These are phyloP conservation scores for Ailanthus altissimus DNA, from an alignment of 345 rosid species.

Conservation along the genomic window DNA sequence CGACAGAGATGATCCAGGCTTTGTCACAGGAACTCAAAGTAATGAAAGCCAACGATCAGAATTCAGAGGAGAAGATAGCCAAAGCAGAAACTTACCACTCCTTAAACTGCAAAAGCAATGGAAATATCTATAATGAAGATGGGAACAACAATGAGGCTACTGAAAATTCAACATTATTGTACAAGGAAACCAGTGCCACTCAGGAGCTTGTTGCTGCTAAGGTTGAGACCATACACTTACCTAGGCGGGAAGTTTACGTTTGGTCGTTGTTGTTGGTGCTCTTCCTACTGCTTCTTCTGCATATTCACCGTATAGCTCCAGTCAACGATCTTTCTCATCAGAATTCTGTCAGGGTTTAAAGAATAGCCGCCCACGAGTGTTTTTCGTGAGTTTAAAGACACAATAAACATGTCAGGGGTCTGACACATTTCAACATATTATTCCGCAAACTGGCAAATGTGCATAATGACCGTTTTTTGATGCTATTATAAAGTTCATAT, in stretches of 20 bases:
- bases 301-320: slow-evolving; percentile 12
- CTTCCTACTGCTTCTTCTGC: slow-evolving; percentile 26
- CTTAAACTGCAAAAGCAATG: slow-evolving; percentile 10
- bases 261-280: slow-evolving; percentile 16
- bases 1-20: slow-evolving; percentile 36
- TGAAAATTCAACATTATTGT: background rate
- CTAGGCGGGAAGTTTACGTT: slow-evolving; percentile 21
- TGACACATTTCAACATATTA: background rate
- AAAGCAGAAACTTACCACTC: background rate
- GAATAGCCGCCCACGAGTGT: background rate
- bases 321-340: background rate
- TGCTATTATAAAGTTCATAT: background rate
- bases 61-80: slow-evolving; percentile 16
- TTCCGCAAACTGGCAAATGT: background rate
- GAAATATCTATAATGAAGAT: background rate
- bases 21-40: slow-evolving; percentile 25
- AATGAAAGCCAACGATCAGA: slow-evolving; percentile 7
- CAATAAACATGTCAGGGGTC: background rate
- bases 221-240: slow-evolving; percentile 8
- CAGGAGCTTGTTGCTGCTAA: slow-evolving; percentile 10
- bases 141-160: background rate
- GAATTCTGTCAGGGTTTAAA: background rate
- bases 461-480: background rate
- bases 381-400: background rate
- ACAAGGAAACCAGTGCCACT: slow-evolving; percentile 13